These are phyloP conservation scores for Neocallimastix lanati DNA, from an alignment of 192 early-diverging fungal genomes.

Conservation along the genomic window DNA sequence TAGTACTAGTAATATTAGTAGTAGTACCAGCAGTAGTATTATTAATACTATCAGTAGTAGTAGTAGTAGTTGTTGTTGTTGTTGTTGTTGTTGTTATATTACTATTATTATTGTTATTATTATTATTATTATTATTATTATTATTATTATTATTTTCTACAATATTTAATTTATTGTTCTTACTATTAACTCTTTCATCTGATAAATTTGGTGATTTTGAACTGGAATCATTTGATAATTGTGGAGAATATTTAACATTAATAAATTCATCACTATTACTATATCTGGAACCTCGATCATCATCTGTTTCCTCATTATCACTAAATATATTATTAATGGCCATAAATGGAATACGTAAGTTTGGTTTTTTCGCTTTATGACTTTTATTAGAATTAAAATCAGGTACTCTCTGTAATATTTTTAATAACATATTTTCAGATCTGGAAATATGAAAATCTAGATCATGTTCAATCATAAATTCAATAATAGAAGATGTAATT, in stretches of 20 bases:
- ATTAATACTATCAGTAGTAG: too few species aligned
- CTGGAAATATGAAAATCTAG: neutral
- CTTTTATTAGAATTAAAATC: neutral
- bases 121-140: neutral
- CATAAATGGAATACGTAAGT: neutral
- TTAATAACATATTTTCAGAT: neutral
- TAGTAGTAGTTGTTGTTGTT: too few species aligned
- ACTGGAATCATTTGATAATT: neutral
- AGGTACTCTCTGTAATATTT: neutral
- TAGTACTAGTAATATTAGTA: too few species aligned
- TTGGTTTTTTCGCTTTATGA: neutral
- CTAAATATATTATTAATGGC: neutral
- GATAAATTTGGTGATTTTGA: too few species aligned
- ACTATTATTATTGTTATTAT: neutral
- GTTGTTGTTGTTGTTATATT: too few species aligned
- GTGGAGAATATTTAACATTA: neutral
- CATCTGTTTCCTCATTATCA: neutral
- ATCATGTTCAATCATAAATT: neutral
- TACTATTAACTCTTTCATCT: too few species aligned
- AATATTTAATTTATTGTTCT: too few species aligned
- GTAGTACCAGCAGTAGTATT: too few species aligned
- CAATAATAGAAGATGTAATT: neutral
- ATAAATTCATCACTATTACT: neutral
- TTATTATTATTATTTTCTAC: too few species aligned
- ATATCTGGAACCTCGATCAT: neutral